These are phyloP conservation scores for Kalmusia sp. DNA, from an alignment of 2,329 filamentous ascomycete species.

Conservation along the genomic window DNA sequence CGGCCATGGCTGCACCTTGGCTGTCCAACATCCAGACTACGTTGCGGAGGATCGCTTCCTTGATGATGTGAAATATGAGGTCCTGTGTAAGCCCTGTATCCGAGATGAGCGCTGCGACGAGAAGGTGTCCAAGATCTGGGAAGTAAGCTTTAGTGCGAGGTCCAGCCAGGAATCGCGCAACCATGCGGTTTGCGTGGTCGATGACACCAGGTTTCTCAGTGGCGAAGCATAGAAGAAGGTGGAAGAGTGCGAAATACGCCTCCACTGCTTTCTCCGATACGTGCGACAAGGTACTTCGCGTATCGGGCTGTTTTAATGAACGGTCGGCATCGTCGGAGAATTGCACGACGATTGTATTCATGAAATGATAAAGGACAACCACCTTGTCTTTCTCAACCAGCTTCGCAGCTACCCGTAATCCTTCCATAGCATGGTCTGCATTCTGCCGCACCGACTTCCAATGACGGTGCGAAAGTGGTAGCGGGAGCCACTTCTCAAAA, in stretches of 20 bases:
- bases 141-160: slow-evolving; percentile 51
- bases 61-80: slow-evolving; percentile 54
- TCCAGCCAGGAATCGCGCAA: slow-evolving; percentile 50
- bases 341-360: slow-evolving; percentile 60
- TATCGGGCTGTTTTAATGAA: slow-evolving; percentile 15
- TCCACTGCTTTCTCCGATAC: slow-evolving; percentile 62
- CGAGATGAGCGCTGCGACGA: slow-evolving; percentile 57
- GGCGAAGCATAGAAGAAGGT: slow-evolving; percentile 58
- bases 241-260: slow-evolving; percentile 61
- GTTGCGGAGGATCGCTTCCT: slow-evolving; percentile 59
- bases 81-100: slow-evolving; percentile 49
- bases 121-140: slow-evolving; percentile 58
- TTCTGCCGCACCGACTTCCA: slow-evolving; percentile 49
- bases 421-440: slow-evolving; percentile 30
- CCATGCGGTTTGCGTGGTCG: slow-evolving; percentile 48
- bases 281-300: slow-evolving; percentile 53
- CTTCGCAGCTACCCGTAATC: slow-evolving; percentile 34
- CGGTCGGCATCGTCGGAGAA: slow-evolving; percentile 48
- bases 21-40: slow-evolving; percentile 60
- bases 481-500: slow-evolving; percentile 55
- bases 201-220: slow-evolving; percentile 48
- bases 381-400: slow-evolving; percentile 28
- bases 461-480: slow-evolving; percentile 56
- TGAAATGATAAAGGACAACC: slow-evolving; percentile 55
- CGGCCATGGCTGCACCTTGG: slow-evolving; percentile 45